These are phyloP conservation scores for Rhizoclosmatium sp. DNA, from an alignment of 192 early-diverging fungal genomes.

Conservation along the genomic window DNA sequence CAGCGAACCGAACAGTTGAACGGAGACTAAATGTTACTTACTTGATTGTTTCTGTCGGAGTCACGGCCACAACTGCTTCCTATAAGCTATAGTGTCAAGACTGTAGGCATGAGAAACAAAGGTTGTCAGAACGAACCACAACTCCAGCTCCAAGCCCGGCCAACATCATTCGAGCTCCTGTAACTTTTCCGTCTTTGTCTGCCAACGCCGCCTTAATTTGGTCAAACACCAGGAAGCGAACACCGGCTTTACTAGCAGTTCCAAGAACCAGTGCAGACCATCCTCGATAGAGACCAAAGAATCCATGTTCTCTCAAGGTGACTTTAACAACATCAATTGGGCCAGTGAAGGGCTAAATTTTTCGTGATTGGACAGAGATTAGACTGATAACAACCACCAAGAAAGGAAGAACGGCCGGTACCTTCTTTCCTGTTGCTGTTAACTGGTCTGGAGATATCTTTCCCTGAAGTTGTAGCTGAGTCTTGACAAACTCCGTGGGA, in stretches of 20 bases:
- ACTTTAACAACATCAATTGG: slow-evolving; percentile 80
- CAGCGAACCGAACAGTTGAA: neutral
- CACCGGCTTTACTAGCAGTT: slow-evolving; percentile 90
- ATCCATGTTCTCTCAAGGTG: slow-evolving; percentile 77
- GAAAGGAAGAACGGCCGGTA: neutral
- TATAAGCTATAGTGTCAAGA: slow-evolving; percentile 52
- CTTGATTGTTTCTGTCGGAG: slow-evolving; percentile 94
- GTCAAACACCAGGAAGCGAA: slow-evolving; percentile 93
- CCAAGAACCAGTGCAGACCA: slow-evolving; percentile 91
- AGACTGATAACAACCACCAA: neutral
- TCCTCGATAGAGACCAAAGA: slow-evolving; percentile 83
- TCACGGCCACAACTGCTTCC: slow-evolving; percentile 89
- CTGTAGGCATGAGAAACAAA: slow-evolving; percentile 79
- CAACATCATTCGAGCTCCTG: slow-evolving; percentile 68
- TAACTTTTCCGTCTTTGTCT: slow-evolving; percentile 73
- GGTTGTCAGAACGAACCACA: neutral
- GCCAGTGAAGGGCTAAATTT: slow-evolving; percentile 66
- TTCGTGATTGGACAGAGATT: neutral
- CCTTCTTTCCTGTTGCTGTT: slow-evolving; percentile 5
- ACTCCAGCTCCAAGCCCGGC: slow-evolving; percentile 31
- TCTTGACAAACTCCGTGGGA: slow-evolving; percentile 96
- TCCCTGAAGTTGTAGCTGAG: slow-evolving; percentile 89
- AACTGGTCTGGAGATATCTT: slow-evolving; percentile 27
- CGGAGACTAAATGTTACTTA: slow-evolving; percentile 36
- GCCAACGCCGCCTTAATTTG: slow-evolving; percentile 76